A percentile compares a stretch with the other conserved stretches of the same genome.
These are phyloP conservation scores for Globisporangium cystogenes DNA, from an alignment of 352 stramenopile genomes.

Conservation along the genomic window DNA sequence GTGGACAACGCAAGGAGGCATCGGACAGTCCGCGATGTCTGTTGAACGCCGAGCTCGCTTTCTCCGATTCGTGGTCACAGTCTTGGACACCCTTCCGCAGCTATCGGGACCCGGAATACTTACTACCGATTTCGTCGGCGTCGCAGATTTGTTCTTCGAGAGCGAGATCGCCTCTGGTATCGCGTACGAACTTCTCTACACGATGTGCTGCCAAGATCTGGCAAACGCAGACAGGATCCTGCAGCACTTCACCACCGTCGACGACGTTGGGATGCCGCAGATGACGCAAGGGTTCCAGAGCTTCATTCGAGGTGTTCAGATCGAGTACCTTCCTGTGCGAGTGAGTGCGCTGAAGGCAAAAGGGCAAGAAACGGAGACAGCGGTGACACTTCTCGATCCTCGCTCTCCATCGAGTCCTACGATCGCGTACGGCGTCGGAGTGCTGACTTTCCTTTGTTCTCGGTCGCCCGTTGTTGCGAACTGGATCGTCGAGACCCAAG, in stretches of 20 bases:
- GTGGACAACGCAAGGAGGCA: slow-evolving; percentile 3
- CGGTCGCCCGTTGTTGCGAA: neutral
- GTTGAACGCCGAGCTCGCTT: slow-evolving; percentile 4
- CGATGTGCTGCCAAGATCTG: slow-evolving; percentile 2
- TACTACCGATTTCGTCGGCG: neutral
- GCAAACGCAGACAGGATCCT: neutral
- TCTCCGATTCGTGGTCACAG: slow-evolving; percentile 2
- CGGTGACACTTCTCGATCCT: slow-evolving; percentile 9
- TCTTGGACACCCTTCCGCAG: neutral
- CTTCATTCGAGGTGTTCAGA: neutral
- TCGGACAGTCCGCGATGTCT: neutral
- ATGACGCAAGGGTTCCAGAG: slow-evolving; percentile 1
- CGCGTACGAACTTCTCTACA: slow-evolving; percentile 11
- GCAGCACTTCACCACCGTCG: neutral
- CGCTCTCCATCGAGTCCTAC: slow-evolving; percentile 7
- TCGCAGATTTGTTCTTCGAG: slow-evolving; percentile 3
- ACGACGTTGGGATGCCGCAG: neutral
- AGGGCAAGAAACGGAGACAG: slow-evolving; percentile 6
- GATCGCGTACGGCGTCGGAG: slow-evolving; percentile 5
- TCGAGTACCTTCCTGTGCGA: slow-evolving; percentile 7
- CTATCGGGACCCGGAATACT: neutral
- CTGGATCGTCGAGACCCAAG: slow-evolving; percentile 5
- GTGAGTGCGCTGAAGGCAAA: slow-evolving; percentile 4
- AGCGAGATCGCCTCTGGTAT: slow-evolving; percentile 2
- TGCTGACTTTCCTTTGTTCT: slow-evolving; percentile 1